Evolutionary conservation across 2,329 filamentous ascomycete genomes (phyloP).

Genomic region (Cercospora sojina): DNA sequence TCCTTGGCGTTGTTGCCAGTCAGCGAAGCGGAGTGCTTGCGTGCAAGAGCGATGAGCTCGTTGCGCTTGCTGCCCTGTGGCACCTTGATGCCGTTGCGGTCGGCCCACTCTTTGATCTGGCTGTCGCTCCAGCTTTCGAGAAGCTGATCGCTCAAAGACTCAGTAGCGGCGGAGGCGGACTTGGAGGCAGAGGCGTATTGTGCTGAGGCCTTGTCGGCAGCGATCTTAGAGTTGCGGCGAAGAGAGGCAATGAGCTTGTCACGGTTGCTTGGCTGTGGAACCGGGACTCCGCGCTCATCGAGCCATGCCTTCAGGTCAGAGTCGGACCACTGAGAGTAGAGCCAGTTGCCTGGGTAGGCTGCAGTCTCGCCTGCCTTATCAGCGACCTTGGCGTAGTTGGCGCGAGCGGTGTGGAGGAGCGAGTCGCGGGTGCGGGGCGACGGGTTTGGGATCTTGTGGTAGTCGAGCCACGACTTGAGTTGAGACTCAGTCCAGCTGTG

Average conservation of each 20-base stretch:
- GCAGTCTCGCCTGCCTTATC: conserved; percentile 73
- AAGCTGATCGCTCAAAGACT: conserved; percentile 75
- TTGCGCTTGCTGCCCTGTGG: conserved; percentile 90
- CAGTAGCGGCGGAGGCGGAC: conserved; percentile 60
- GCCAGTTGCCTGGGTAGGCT: conserved; percentile 91
- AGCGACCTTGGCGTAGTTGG: conserved; percentile 76
- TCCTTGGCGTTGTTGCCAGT: conserved; percentile 54
- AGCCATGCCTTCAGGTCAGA: conserved; percentile 94
- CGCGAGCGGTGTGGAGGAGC: conserved; percentile 72
- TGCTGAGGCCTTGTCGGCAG: conserved; percentile 49
- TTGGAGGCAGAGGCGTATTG: conserved; percentile 63
- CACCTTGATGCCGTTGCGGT: conserved; percentile 85
- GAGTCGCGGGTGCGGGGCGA: conserved; percentile 84
- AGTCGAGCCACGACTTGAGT: conserved; percentile 89
- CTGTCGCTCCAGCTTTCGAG: conserved; percentile 89
- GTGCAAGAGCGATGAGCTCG: conserved; percentile 83
- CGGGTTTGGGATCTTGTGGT: conserved; percentile 80
- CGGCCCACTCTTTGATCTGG: conserved; percentile 86
- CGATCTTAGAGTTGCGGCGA: conserved; percentile 77
- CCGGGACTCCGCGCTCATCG: conserved; percentile 80
- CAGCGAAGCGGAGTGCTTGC: conserved; percentile 76
- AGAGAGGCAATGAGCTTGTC: conserved; percentile 87
- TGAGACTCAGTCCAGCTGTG: conserved; percentile 86
- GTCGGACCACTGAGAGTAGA: conserved; percentile 87
- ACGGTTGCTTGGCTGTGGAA: conserved; percentile 77